Evolutionary conservation across 306 rosid species (phyloP), one percentile per base, ranked within the genome.

Genomic region (Pterocarpus macrocarpus): DNA sequence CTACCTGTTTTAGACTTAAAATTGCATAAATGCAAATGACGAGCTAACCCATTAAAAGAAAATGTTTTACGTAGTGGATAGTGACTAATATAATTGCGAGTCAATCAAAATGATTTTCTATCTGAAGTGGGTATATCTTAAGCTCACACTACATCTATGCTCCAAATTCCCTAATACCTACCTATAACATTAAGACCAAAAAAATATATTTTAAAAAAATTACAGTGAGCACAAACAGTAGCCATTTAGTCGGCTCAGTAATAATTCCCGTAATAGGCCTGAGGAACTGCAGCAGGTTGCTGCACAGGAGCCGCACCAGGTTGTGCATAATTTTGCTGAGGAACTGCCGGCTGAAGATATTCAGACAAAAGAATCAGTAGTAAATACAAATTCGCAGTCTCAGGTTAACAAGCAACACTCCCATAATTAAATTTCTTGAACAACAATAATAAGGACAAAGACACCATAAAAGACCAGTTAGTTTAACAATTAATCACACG

Each of bases 201-300:
- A 12, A 9, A 10, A 52, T 0, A 22, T 22, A 22, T 22, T 22
- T 22, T 22, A 76, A 15, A 22, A 66, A 79, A 78, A 64, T 53
- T 88, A 89, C 87, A 82, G 73, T 10, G 43, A 81, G 79, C 77
- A 16, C 87, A 88, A 75, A 63, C 39, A 59, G 58, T 30, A 52
- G 77, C 22, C 52, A 67, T 73, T 47, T 45, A 7, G 82, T 72
- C 55, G 80, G 49, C 82, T 93, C 78, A 90, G 69, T 90, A 96
- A 85, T 93, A 96, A 80, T 65, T 88, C 50, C 93, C 93, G 32
- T 93, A 96, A 84, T 96, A 96, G 11, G 94, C 93, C 88, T 92
- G 98, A 35, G 98, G 90, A 52, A 79, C 98, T 39, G 97, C 74
- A 17, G 95, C 89, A 4, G 99, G 92, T 69, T 92, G 99, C 81